phyloP scores from a whole-genome alignment of 495 filamentous ascomycete species.

The Xylaria longipes region DNA sequence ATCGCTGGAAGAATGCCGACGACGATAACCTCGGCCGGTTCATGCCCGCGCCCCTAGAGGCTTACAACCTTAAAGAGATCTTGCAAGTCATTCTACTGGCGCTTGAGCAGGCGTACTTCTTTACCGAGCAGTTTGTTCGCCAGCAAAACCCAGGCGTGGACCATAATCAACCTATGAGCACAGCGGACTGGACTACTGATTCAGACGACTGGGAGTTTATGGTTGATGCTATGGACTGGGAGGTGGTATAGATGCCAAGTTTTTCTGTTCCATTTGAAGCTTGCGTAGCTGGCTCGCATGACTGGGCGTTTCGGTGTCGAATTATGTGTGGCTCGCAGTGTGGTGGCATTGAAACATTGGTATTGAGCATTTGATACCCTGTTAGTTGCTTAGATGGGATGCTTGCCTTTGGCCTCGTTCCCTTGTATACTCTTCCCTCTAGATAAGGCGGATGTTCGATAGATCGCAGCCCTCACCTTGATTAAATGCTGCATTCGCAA shows the following conservation, averaged over 20 bases:
- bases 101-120: slow-evolving; percentile 44
- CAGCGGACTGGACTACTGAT: slow-evolving; percentile 29
- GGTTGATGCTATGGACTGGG: slow-evolving; percentile 72
- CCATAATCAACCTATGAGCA: slow-evolving; percentile 18
- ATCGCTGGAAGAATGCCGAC: slow-evolving; percentile 70
- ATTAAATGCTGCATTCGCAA: neutral
- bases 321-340: neutral
- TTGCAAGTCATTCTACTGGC: slow-evolving; percentile 50
- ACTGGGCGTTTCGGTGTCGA: neutral
- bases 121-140: slow-evolving; percentile 42
- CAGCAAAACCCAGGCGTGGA: slow-evolving; percentile 37
- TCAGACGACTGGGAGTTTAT: slow-evolving; percentile 64
- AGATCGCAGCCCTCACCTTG: neutral
- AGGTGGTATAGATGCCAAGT: slow-evolving; percentile 51
- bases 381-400: neutral
- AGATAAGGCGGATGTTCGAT: slow-evolving; percentile 1
- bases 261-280: neutral
- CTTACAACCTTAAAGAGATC: slow-evolving; percentile 64
- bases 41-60: slow-evolving; percentile 50
- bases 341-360: neutral
- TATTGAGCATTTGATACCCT: slow-evolving; percentile 16
- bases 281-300: neutral
- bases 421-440: slow-evolving; percentile 9
- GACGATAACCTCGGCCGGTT: slow-evolving; percentile 42
- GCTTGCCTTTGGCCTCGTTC: neutral